Conservation (phyloP, 2,329 filamentous ascomycete species). For the Trichoderma sp. region DNA sequence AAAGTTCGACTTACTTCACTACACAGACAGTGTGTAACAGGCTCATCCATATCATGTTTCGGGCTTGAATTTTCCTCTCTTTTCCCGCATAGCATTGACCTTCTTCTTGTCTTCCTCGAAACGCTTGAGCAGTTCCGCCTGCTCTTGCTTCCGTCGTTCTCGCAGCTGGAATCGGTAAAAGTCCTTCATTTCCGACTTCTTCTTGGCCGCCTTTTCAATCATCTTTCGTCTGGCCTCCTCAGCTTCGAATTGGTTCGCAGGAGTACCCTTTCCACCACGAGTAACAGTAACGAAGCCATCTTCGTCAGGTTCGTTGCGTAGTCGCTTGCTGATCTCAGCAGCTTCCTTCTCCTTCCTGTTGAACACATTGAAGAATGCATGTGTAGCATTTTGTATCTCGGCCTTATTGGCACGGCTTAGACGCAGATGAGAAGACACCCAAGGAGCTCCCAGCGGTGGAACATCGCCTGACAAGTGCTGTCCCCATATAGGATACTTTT, state of each 20-base stretch:
- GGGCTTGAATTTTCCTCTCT: slow-evolving; percentile 62
- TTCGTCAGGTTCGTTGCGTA: slow-evolving; percentile 81
- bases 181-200: slow-evolving; percentile 64
- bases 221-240: slow-evolving; percentile 60
- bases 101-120: slow-evolving; percentile 77
- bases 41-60: slow-evolving; percentile 41
- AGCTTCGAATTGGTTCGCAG: slow-evolving; percentile 71
- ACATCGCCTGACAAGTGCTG: slow-evolving; percentile 58
- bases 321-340: slow-evolving; percentile 60
- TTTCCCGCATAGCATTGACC: slow-evolving; percentile 69
- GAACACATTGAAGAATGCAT: slow-evolving; percentile 86
- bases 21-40: neutral
- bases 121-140: slow-evolving; percentile 65
- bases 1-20: slow-evolving; percentile 17
- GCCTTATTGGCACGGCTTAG: slow-evolving; percentile 69
- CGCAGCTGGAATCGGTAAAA: slow-evolving; percentile 85
- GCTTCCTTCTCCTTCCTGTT: slow-evolving; percentile 68
- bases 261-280: slow-evolving; percentile 72
- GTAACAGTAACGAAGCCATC: slow-evolving; percentile 95
- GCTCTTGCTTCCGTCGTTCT: slow-evolving; percentile 75
- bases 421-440: slow-evolving; percentile 66
- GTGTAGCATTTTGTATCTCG: slow-evolving; percentile 71
- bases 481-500: slow-evolving; percentile 68
- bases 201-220: slow-evolving; percentile 63
- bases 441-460: slow-evolving; percentile 57